A percentile compares a stretch with the other conserved stretches of the same genome.
Conservation (phyloP, 768 basidiomycete genomes). For the Kondoa subrosea region DNA sequence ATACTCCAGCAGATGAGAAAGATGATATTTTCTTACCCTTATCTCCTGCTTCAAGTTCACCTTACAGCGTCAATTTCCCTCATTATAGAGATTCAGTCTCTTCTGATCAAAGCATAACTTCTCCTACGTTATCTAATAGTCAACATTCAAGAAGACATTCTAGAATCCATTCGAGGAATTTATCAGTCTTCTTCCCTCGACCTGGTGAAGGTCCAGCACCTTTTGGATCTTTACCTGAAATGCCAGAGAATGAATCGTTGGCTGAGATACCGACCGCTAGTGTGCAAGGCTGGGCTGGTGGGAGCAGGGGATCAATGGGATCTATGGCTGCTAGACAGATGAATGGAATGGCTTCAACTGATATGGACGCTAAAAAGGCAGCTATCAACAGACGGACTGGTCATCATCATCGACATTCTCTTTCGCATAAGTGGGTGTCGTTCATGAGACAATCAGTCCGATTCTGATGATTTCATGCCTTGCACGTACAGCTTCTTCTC, state of each 20-base stretch:
- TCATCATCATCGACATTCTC: constrained; percentile 28
- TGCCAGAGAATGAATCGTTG: not conserved
- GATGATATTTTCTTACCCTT: constrained; percentile 18
- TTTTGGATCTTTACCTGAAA: constrained; percentile 11
- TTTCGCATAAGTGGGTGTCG: constrained; percentile 27
- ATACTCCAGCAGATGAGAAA: constrained; percentile 7
- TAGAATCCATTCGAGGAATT: constrained; percentile 27
- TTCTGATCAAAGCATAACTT: not conserved
- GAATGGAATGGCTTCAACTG: not conserved
- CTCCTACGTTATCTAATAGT: constrained; percentile 1
- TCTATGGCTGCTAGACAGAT: not conserved
- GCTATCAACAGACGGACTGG: constrained; percentile 18
- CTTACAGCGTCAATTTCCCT: constrained; percentile 1
- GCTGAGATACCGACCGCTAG: constrained; percentile 14
- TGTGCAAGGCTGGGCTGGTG: constrained; percentile 8
- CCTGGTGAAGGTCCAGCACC: constrained; percentile 21
- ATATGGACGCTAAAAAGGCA: not conserved
- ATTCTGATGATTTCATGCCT: not conserved
- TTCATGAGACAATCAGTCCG: constrained; percentile 5
- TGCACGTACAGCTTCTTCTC: constrained; percentile 1
- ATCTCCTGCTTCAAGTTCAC: constrained; percentile 9
- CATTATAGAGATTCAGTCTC: not conserved
- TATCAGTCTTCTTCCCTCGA: constrained; percentile 28
- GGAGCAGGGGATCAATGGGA: constrained; percentile 3
- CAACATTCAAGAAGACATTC: constrained; percentile 23